A percentile compares a stretch with the other conserved stretches of the same genome.
Evolutionary conservation across 768 basidiomycete species (phyloP).

Genomic region (Pisolithus albus): DNA sequence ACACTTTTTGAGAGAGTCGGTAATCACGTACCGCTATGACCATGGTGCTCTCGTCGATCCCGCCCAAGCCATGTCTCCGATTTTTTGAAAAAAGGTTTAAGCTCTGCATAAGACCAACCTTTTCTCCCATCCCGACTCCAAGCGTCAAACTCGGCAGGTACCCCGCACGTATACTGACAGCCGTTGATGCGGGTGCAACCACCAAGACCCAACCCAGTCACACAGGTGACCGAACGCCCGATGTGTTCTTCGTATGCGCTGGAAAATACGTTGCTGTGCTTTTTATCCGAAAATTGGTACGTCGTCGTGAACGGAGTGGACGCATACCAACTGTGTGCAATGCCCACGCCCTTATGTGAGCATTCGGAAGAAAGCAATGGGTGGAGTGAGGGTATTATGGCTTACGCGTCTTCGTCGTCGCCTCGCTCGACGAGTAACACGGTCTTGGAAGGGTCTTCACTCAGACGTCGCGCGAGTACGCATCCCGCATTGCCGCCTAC

Average conservation of each 20-base stretch:
- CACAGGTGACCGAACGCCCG: not conserved
- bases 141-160: conserved; percentile 25
- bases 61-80: conserved; percentile 19
- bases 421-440: conserved; percentile 34
- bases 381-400: conserved; percentile 11
- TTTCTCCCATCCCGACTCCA: conserved; percentile 24
- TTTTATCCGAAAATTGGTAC: conserved; percentile 11
- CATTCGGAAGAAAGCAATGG: conserved; percentile 3
- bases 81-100: conserved; percentile 30
- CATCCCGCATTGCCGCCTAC: conserved; percentile 37
- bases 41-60: not conserved
- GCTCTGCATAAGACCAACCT: conserved; percentile 31
- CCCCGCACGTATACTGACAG: conserved; percentile 26
- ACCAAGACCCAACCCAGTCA: conserved; percentile 33
- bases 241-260: not conserved
- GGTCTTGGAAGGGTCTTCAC: conserved; percentile 21
- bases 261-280: not conserved
- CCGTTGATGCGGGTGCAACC: conserved; percentile 43
- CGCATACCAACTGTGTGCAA: not conserved
- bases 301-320: conserved; percentile 16
- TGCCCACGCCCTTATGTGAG: not conserved
- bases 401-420: conserved; percentile 19
- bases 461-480: conserved; percentile 32
- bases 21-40: not conserved
- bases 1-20: no score